Evolutionary conservation across 169 alveolate species (phyloP).

Genomic region (Theileria annulata): DNA sequence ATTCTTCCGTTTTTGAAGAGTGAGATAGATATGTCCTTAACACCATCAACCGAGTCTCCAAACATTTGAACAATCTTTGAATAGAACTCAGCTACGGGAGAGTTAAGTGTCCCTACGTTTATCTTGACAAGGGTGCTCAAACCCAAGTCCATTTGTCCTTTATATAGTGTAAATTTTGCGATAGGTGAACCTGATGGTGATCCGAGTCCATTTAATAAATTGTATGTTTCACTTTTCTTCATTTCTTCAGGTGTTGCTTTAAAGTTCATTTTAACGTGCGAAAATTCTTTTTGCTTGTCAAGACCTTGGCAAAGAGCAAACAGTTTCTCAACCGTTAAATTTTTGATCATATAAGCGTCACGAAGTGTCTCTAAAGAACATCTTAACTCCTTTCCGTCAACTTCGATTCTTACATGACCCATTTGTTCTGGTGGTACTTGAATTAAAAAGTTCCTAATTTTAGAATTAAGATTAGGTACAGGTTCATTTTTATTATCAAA

Average conservation of each 20-base stretch:
- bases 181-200: conserved; percentile 35
- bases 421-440: conserved; percentile 51
- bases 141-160: conserved; percentile 61
- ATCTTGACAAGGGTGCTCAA: conserved; percentile 47
- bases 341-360: conserved; percentile 59
- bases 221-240: not conserved
- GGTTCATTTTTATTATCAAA: conserved; percentile 28
- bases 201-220: conserved; percentile 15
- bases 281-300: conserved; percentile 16
- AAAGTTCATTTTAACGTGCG: conserved; percentile 34
- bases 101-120: conserved; percentile 59
- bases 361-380: conserved; percentile 52
- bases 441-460: conserved; percentile 60
- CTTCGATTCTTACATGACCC: conserved; percentile 53
- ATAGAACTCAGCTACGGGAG: conserved; percentile 59
- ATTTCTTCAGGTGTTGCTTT: conserved; percentile 25
- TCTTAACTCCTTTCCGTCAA: conserved; percentile 56
- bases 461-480: conserved; percentile 22
- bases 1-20: conserved; percentile 49
- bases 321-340: conserved; percentile 54
- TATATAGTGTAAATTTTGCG: conserved; percentile 58
- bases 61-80: conserved; percentile 50
- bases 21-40: conserved; percentile 28
- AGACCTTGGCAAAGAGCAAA: conserved; percentile 47
- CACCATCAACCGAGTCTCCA: conserved; percentile 29